phyloP scores from a whole-genome alignment of 2,329 filamentous ascomycete species.

The Fusarium sterilihyphosum region DNA sequence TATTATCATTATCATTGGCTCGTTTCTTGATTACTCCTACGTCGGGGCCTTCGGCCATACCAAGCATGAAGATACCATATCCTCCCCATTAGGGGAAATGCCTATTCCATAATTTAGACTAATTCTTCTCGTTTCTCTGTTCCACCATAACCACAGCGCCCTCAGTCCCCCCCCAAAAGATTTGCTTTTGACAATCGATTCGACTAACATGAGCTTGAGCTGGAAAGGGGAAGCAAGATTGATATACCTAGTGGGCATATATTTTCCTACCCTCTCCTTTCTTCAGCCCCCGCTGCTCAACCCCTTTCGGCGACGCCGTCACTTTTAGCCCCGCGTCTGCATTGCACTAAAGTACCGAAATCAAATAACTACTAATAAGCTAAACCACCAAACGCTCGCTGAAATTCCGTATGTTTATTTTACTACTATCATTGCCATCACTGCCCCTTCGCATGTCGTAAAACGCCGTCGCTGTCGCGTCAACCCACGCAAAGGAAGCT shows the following conservation, averaged over 20 bases:
- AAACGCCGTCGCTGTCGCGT: constrained; percentile 30
- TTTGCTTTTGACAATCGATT: not conserved
- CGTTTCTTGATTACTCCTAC: not conserved
- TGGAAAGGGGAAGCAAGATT: constrained; percentile 20
- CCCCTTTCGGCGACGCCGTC: constrained; percentile 35
- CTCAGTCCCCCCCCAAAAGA: not conserved
- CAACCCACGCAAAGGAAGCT: constrained; percentile 26
- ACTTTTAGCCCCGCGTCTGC: constrained; percentile 24
- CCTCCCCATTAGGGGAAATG: not conserved
- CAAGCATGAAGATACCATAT: constrained; percentile 2
- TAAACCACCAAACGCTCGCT: constrained; percentile 15
- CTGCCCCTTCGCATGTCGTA: constrained; percentile 27
- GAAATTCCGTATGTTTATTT: constrained; percentile 6
- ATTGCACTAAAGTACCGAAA: constrained; percentile 15
- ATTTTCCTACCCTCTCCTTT: not conserved
- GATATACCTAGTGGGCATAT: not conserved
- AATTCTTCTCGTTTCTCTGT: not conserved
- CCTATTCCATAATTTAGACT: not conserved
- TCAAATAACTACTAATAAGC: constrained; percentile 1
- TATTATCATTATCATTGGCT: not conserved
- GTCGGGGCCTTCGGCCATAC: constrained; percentile 2
- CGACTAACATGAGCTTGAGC: constrained; percentile 19
- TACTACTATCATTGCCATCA: not conserved
- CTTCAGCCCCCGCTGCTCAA: constrained; percentile 2
- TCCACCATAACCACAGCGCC: not conserved